Evolutionary conservation across 2,329 filamentous ascomycete genomes (phyloP), one percentile per base, ranked within the genome.

Genomic region (Venturia effusa): DNA sequence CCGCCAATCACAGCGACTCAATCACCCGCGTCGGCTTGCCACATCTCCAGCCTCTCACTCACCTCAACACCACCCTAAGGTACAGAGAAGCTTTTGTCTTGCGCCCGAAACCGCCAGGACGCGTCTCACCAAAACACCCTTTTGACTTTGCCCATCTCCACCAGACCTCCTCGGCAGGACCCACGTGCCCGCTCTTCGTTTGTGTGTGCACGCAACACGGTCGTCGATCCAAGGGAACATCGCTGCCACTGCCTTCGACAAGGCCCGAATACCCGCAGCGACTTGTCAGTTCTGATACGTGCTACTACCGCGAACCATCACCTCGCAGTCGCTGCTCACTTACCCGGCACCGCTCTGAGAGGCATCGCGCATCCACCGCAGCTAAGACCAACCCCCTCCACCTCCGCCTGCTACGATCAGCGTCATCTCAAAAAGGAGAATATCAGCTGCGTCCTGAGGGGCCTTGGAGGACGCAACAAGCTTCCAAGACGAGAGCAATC

Each of bases 401-500:
- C 48, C 48, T 55, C 48, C 48, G n/a, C 48, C 48, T 32, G 24
- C 30, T 24, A 11, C 30, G 30, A 57, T 57, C 51, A 32, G 51
- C 51, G 27, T 57, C 51, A n/a, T 34, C 30, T 34, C 51, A 34
- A 57, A 57, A 57, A 34, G 51, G 51, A 57, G 51, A 34, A 57
- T 34, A 57, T n/a, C 51, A 57, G 51, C 27, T 57, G 27, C 15
- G 17, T 34, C 19, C 17, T n/a, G n/a, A n/a, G n/a, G 30, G 34
- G 51, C 17, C 27, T 55, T 57, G 51, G 1, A 57, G 27, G 4
- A 4, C 1, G 51, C 51, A 34, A 32, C 51, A n/a, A 17, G 30
- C 51, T 34, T 24, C 27, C 51, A 57, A 7, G 30, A 57, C 51
- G 27, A 57, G 15, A 11, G 4, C 15, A 13, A 57, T 55, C 48